These are phyloP conservation scores for Sporothrix schenckii DNA, from an alignment of 2,329 filamentous ascomycete genomes.

Conservation along the genomic window DNA sequence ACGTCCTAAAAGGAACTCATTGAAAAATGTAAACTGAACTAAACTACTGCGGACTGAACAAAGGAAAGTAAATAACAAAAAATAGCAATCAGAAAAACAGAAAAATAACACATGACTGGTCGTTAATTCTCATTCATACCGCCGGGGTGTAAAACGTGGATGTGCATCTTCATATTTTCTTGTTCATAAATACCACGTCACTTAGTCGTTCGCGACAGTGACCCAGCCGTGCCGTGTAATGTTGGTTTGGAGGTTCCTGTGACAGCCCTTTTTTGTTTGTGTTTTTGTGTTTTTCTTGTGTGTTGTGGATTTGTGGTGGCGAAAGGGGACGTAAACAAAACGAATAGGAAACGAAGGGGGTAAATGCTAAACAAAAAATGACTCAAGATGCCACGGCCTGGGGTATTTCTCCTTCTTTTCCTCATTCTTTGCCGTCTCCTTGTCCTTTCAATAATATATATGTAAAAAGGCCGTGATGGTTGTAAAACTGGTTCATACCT, in stretches of 20 bases:
- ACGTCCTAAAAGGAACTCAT: not conserved
- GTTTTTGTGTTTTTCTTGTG: conserved; percentile 4
- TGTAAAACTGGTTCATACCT: not conserved
- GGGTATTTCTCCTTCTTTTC: conserved; percentile 13
- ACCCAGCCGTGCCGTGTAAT: conserved; percentile 17
- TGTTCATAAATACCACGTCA: conserved; percentile 13
- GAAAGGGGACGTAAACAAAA: not conserved
- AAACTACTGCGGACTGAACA: not conserved
- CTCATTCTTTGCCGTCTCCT: not conserved
- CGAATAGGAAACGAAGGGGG: not conserved
- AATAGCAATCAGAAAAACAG: conserved; percentile 35
- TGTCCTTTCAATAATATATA: conserved; percentile 1
- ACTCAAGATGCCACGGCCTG: not conserved
- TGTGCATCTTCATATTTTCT: not conserved
- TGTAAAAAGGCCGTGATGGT: not conserved
- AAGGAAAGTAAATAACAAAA: conserved; percentile 2
- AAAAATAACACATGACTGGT: not conserved
- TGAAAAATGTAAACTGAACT: not conserved
- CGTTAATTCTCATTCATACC: conserved; percentile 33
- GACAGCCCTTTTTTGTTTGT: not conserved
- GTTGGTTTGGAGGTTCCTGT: not conserved
- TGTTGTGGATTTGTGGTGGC: not conserved
- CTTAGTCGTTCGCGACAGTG: conserved; percentile 4
- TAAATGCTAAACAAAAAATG: not conserved
- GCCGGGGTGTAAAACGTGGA: conserved; percentile 19